These are phyloP conservation scores for Nyctanthes arbortristis DNA, from an alignment of 257 asterid species.

Conservation along the genomic window DNA sequence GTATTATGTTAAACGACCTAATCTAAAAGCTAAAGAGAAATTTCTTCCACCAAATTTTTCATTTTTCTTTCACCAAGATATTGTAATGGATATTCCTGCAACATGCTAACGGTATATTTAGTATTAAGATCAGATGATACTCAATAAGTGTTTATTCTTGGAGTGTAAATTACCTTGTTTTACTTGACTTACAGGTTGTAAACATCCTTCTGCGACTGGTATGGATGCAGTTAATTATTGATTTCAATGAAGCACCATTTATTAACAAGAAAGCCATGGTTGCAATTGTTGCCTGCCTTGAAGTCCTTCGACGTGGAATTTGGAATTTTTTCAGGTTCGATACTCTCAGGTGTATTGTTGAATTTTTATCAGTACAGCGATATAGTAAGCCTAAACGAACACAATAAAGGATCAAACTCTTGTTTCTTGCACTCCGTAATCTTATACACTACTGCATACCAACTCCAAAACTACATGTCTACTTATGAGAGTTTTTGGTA, in stretches of 20 bases:
- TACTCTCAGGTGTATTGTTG: neutral
- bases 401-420: too few relatives aligned
- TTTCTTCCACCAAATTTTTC: too few relatives aligned
- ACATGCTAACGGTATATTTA: neutral
- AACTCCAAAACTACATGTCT: too few relatives aligned
- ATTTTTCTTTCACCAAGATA: too few relatives aligned
- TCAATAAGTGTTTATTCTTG: neutral
- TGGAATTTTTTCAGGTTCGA: slow-evolving; percentile 92
- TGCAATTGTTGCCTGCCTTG: slow-evolving; percentile 70
- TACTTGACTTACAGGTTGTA: slow-evolving; percentile 44
- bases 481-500: too few relatives aligned
- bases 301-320: slow-evolving; percentile 79
- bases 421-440: neutral
- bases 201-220: slow-evolving; percentile 71
- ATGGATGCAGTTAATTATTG: slow-evolving; percentile 89
- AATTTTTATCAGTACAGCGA: neutral
- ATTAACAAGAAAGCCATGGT: slow-evolving; percentile 54
- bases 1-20: too few relatives aligned
- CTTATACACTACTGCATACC: neutral
- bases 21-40: too few relatives aligned
- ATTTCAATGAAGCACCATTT: slow-evolving; percentile 38
- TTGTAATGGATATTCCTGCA: too few relatives aligned
- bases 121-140: neutral
- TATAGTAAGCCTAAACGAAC: neutral
- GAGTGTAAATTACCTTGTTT: neutral